Evolutionary conservation across 345 rosid genomes (phyloP), one percentile per base, ranked within the genome.

Genomic region (Trapa incisa): DNA sequence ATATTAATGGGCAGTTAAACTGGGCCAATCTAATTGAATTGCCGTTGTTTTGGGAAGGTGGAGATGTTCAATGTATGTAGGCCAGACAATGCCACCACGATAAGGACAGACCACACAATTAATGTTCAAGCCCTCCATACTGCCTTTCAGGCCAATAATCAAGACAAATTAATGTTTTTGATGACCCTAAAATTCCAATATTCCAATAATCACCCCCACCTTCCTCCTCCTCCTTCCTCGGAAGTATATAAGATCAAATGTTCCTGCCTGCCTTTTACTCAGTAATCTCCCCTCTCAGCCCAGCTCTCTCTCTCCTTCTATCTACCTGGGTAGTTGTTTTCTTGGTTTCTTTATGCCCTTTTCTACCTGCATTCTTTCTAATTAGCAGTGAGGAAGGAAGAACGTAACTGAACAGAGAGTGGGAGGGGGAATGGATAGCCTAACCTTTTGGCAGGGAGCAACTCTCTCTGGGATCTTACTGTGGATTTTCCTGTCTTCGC

Each of bases 401-500:
- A 48, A 61, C 66, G 14, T 16, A 3, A 36, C 35, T 11, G 22
- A 35, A 10, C 73, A 37, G 50, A 10, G 42, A 35, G 32, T 61
- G 39, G 47, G 69, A 69, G 64, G 72, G 58, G 43, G 74, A 70
- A 93, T 94, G 99, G 97, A 94, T 77, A 84, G 82, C 57, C 65
- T 83, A 67, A 77, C 85, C 68, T 65, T 79, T 37, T 89, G 99
- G 92, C 99, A 94, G 79, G 86, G 82, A 47, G 64, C 77, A 72
- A 61, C 78, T 67, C 79, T 94, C 2, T 85, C 80, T 68, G 89
- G 89, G 68, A 82, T 94, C 66, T 67, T 79, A 6, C 76, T 84
- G 1, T 94, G 99, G 97, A 84, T 94, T 75, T 74, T 78, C 63
- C n/a, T 84, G 10, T 82, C 99, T 72, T 83, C 96, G 0, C 81